phyloP scores from a whole-genome alignment of 2,329 filamentous ascomycete genomes.

The Penicillium sp. region DNA sequence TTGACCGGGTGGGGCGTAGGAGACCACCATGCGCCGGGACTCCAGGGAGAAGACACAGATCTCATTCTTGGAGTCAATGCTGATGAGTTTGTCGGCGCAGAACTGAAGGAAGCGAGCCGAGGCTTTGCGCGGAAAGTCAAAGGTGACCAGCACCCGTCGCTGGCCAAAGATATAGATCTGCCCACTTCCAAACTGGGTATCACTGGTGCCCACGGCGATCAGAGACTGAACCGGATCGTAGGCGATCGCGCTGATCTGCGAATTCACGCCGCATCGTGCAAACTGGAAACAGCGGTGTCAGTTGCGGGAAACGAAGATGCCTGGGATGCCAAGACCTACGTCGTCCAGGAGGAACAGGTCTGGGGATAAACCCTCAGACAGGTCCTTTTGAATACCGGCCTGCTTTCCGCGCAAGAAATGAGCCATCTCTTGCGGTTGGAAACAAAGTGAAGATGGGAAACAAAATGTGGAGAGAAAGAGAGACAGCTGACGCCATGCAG shows the following conservation, averaged over 20 bases:
- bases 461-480: slow-evolving; percentile 17
- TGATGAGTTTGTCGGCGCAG: slow-evolving; percentile 80
- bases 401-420: slow-evolving; percentile 90
- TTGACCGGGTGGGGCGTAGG: slow-evolving; percentile 74
- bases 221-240: slow-evolving; percentile 95
- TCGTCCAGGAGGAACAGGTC: slow-evolving; percentile 83
- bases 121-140: slow-evolving; percentile 69
- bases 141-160: slow-evolving; percentile 72
- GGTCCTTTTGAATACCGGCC: slow-evolving; percentile 85
- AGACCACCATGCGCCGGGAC: slow-evolving; percentile 64
- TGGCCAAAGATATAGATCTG: slow-evolving; percentile 89
- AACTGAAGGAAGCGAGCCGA: slow-evolving; percentile 81
- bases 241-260: slow-evolving; percentile 72
- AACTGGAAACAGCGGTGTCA: slow-evolving; percentile 45
- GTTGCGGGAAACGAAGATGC: slow-evolving; percentile 24
- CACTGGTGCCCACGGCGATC: slow-evolving; percentile 85
- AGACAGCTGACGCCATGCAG: slow-evolving; percentile 29
- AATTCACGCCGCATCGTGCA: slow-evolving; percentile 78
- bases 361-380: slow-evolving; percentile 77
- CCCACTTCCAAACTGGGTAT: slow-evolving; percentile 81
- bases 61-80: slow-evolving; percentile 83
- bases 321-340: slow-evolving; percentile 48
- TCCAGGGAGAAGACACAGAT: slow-evolving; percentile 80
- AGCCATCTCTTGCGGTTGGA: slow-evolving; percentile 61
- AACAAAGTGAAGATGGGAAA: slow-evolving; percentile 6